phyloP scores from a whole-genome alignment of 768 basidiomycete genomes.

The Suillus ampliporus region DNA sequence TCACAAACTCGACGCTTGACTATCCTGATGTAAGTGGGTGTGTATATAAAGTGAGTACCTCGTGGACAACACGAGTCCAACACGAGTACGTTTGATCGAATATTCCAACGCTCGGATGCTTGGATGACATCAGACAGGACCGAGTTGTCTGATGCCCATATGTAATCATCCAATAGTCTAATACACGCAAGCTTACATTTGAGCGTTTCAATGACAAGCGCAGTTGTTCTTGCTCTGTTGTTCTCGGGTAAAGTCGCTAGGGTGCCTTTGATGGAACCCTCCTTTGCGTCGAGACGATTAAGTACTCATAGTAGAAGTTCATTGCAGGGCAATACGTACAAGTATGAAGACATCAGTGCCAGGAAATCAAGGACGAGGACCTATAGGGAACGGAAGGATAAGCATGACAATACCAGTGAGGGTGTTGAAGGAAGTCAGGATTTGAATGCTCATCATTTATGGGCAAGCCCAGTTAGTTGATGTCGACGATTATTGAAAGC shows the following conservation, averaged over 20 bases:
- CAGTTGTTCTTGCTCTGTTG: conserved; percentile 77
- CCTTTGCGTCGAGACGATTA: conserved; percentile 84
- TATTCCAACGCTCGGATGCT: conserved; percentile 60
- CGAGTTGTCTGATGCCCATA: conserved; percentile 64
- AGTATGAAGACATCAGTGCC: conserved; percentile 28
- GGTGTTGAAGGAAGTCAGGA: conserved; percentile 29
- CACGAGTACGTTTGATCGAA: too few relatives aligned
- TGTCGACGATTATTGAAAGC: conserved; percentile 81
- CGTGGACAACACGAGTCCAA: too few relatives aligned
- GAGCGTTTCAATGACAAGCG: conserved; percentile 91
- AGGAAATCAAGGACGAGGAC: conserved; percentile 18
- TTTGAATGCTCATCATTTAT: conserved; percentile 54
- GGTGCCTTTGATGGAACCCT: conserved; percentile 89
- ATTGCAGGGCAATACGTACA: conserved; percentile 49
- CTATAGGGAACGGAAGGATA: conserved; percentile 28
- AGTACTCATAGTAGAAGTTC: conserved; percentile 96
- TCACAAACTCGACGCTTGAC: too few relatives aligned
- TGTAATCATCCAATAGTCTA: background rate
- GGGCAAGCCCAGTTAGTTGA: conserved; percentile 72
- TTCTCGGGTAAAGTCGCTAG: conserved; percentile 76
- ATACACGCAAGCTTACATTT: conserved; percentile 69
- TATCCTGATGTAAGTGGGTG: too few relatives aligned
- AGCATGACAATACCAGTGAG: conserved; percentile 27
- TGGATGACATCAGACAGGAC: conserved; percentile 75
- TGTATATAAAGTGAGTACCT: too few relatives aligned